phyloP scores from a whole-genome alignment of 129 eudicot genomes.

The Scalesia atractyloides region DNA sequence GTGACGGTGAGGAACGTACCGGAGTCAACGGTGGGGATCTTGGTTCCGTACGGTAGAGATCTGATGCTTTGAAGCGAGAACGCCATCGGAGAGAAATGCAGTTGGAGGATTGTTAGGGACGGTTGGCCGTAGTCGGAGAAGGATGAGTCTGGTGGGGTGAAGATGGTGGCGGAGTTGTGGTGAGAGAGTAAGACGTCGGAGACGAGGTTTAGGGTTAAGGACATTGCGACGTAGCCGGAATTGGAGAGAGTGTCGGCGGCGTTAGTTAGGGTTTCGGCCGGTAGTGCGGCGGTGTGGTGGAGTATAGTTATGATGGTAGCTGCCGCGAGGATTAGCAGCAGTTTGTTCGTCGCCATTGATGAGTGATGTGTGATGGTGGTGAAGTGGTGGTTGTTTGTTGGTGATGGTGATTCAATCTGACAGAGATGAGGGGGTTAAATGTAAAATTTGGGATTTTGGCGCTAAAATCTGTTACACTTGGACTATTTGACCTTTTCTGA shows the following conservation, averaged over 20 bases:
- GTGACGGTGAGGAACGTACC: conserved; percentile 50
- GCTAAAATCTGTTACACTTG: conserved; percentile 22
- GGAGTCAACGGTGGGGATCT: conserved; percentile 45
- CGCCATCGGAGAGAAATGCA: conserved; percentile 57
- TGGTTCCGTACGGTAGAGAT: conserved; percentile 64
- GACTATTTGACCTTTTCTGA: neutral
- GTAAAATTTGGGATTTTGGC: conserved; percentile 11
- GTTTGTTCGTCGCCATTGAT: conserved; percentile 42
- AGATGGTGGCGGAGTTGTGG: conserved; percentile 50
- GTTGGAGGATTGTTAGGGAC: conserved; percentile 46
- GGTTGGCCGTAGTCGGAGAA: conserved; percentile 60
- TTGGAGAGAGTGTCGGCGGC: conserved; percentile 72
- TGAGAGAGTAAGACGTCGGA: conserved; percentile 32
- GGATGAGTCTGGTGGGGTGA: conserved; percentile 62
- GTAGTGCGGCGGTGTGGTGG: conserved; percentile 40
- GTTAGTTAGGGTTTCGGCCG: conserved; percentile 46
- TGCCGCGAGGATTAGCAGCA: conserved; percentile 23
- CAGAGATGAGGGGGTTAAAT: neutral
- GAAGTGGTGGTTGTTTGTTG: conserved; percentile 12
- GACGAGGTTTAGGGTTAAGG: conserved; percentile 64
- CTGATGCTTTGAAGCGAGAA: conserved; percentile 43
- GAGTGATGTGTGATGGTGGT: conserved; percentile 11
- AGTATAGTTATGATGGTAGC: conserved; percentile 21
- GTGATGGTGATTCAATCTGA: conserved; percentile 17
- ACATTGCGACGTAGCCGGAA: conserved; percentile 79